phyloP scores from a whole-genome alignment of 495 filamentous ascomycete species.

The Sabuloglossum arenarium region DNA sequence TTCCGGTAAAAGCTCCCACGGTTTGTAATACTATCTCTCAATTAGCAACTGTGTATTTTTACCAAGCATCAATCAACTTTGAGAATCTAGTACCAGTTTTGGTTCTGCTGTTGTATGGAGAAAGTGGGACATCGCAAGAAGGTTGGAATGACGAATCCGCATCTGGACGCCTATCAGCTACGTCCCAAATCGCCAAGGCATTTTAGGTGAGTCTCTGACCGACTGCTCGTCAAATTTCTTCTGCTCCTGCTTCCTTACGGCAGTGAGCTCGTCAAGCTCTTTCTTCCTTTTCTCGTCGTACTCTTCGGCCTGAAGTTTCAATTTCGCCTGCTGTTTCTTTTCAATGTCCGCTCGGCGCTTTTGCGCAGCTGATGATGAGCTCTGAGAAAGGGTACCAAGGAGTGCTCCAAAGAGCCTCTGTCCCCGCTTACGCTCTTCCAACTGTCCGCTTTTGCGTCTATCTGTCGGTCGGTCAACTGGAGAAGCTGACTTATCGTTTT shows the following conservation, averaged over 20 bases:
- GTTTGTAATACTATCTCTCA: slow-evolving; percentile 56
- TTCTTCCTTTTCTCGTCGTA: slow-evolving; percentile 45
- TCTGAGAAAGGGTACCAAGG: slow-evolving; percentile 73
- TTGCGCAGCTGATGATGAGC: slow-evolving; percentile 40
- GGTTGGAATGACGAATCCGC: slow-evolving; percentile 49
- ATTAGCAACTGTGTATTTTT: neutral
- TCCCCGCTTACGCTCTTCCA: slow-evolving; percentile 72
- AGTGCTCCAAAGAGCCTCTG: slow-evolving; percentile 79
- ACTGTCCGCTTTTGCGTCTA: slow-evolving; percentile 26
- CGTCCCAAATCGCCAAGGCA: neutral
- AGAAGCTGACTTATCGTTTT: neutral
- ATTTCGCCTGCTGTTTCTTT: slow-evolving; percentile 67
- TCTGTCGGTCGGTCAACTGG: slow-evolving; percentile 15
- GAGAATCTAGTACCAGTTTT: slow-evolving; percentile 40
- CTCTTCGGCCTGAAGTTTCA: slow-evolving; percentile 51
- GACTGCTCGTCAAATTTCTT: slow-evolving; percentile 56
- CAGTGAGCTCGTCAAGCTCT: slow-evolving; percentile 36
- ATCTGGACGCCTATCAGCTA: slow-evolving; percentile 35
- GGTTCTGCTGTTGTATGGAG: slow-evolving; percentile 56
- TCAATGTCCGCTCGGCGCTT: slow-evolving; percentile 77
- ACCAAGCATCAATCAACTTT: neutral
- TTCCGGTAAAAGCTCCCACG: slow-evolving; percentile 49
- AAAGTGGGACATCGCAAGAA: slow-evolving; percentile 53
- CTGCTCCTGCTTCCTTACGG: slow-evolving; percentile 44
- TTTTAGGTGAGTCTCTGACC: slow-evolving; percentile 28